Evolutionary conservation across 768 basidiomycete genomes (phyloP), one percentile per base, ranked within the genome.

Genomic region (Daedaleopsis nitida): DNA sequence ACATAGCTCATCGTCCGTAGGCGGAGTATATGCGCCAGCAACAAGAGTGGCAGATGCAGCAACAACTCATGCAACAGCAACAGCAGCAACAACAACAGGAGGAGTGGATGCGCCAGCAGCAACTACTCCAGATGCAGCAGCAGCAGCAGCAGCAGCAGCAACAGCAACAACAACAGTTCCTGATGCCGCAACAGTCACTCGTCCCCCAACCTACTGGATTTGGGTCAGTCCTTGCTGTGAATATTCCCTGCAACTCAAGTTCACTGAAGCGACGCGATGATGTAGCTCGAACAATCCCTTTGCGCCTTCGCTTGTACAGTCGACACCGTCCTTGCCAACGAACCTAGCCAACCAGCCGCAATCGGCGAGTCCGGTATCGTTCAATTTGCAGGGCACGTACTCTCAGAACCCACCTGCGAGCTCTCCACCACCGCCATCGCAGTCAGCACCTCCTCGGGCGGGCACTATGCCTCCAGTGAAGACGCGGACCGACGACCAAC

Each of bases 231-330:
- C 37, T 17, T 12, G 13, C 17, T 38, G 12, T 35, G 17, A 12
- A 10, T 42, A 0, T n/a, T n/a, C 12, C 27, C 12, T 12, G 17
- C 12, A 2, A 12, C 1, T 32, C 42, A 14, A 5, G 1, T 1
- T 34, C 9, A 5, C 27, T 47, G 58, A n/a, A 19, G 44, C 53
- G 59, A 35, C 60, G 59, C 53, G 59, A 37, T 60, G 59, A 14
- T 73, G 65, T 66, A 92, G 93, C 10, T 89, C 93, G 38, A 98
- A 98, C 81, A 99, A 99, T 72, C 97, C 97, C 0, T 98, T 99
- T 69, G 96, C 94, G 0, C 70, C 79, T 64, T 23, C 74, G 62
- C 59, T 74, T 23, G 63, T 69, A 58, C 68, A 76, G 9, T 68
- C 72, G 23, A 55, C 75, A 19, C 61, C 67, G 45, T 72, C 66